Conservation (phyloP, 2,329 filamentous ascomycete species). For the Aureobasidium sp. region DNA sequence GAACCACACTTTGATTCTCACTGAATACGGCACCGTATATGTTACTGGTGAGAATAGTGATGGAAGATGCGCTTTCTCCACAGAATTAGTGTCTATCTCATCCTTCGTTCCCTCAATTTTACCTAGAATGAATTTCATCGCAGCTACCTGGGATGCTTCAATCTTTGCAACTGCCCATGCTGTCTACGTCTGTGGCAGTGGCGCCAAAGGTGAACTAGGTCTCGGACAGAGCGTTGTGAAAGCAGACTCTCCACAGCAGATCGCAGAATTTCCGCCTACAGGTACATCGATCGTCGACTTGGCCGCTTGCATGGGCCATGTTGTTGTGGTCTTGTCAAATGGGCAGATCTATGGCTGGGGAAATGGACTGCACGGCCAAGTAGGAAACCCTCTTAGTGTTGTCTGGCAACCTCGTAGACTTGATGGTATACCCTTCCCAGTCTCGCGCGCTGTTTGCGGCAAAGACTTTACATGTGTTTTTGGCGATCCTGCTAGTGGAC, state of each 20-base stretch:
- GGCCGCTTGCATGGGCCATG: slow-evolving; percentile 70
- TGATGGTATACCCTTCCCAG: slow-evolving; percentile 52
- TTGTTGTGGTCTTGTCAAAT: slow-evolving; percentile 63
- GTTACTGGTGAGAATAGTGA: slow-evolving; percentile 56
- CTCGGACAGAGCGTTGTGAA: slow-evolving; percentile 39
- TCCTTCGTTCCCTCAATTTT: background rate
- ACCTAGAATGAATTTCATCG: slow-evolving; percentile 38
- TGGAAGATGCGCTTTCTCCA: slow-evolving; percentile 35
- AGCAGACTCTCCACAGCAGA: slow-evolving; percentile 34
- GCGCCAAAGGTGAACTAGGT: slow-evolving; percentile 66
- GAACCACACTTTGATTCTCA: slow-evolving; percentile 76
- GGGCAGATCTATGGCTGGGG: slow-evolving; percentile 87
- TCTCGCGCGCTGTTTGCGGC: slow-evolving; percentile 64
- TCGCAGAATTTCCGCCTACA: slow-evolving; percentile 58
- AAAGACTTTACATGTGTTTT: slow-evolving; percentile 78
- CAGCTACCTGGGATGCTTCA: slow-evolving; percentile 74
- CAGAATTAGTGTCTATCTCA: background rate
- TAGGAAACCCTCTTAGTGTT: slow-evolving; percentile 53
- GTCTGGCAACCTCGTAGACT: slow-evolving; percentile 58
- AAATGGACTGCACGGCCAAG: slow-evolving; percentile 74
- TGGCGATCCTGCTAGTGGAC: slow-evolving; percentile 45
- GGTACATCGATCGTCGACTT: slow-evolving; percentile 56
- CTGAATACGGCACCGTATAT: slow-evolving; percentile 52
- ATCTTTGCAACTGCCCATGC: slow-evolving; percentile 50
- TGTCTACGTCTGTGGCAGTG: slow-evolving; percentile 59